Percentiles rank a stretch among this genome's conserved stretches.
Conservation (phyloP, 2,329 filamentous ascomycete species). For the Tolypocladium guangdongense region DNA sequence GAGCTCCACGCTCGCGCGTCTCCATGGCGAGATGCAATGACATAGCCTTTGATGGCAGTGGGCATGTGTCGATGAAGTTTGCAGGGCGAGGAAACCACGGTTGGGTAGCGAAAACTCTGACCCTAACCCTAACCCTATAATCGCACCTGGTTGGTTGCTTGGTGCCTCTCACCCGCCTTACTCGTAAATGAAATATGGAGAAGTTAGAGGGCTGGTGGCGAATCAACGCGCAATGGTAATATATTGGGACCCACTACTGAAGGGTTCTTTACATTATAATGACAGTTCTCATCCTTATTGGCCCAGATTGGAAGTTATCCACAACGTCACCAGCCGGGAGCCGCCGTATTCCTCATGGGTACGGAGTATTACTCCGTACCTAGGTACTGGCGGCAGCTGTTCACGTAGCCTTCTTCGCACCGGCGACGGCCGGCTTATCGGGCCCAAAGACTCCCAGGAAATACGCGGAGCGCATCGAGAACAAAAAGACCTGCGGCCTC, state of each 20-base stretch:
- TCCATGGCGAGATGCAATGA: background rate
- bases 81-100: background rate
- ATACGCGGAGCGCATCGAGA: conserved; percentile 44
- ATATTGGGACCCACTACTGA: background rate
- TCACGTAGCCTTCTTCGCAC: conserved; percentile 17
- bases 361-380: background rate
- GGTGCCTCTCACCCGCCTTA: too few species aligned
- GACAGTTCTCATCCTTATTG: too few species aligned
- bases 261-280: too few species aligned
- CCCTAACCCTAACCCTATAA: background rate
- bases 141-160: background rate
- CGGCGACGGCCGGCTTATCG: conserved; percentile 14
- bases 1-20: background rate
- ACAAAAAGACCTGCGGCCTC: conserved; percentile 36
- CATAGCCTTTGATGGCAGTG: background rate
- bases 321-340: background rate
- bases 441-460: conserved; percentile 49
- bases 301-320: background rate
- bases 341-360: too few species aligned
- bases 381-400: too few species aligned
- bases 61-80: background rate
- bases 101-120: too few species aligned
- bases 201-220: background rate
- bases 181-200: background rate
- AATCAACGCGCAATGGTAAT: background rate